Evolutionary conservation across 345 rosid species (phyloP).

Genomic region (Pistacia atlantica): DNA sequence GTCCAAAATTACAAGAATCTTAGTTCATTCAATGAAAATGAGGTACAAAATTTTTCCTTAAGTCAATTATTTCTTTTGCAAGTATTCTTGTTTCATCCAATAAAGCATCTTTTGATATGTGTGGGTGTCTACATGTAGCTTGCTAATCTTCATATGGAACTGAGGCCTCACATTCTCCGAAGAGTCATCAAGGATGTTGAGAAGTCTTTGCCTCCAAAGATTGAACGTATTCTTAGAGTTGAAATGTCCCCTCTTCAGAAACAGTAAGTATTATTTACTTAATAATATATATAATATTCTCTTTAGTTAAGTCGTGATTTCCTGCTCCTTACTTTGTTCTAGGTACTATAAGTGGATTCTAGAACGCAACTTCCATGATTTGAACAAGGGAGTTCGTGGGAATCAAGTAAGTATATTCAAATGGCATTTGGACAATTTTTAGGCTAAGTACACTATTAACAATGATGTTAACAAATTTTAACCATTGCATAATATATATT

Average conservation of each 20-base stretch:
- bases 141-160: constrained; percentile 94
- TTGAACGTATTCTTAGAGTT: constrained; percentile 97
- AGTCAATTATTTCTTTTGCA: constrained; percentile 6
- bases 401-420: constrained; percentile 74
- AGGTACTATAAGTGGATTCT: constrained; percentile 99
- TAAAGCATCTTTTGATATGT: not conserved
- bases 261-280: constrained; percentile 56
- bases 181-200: constrained; percentile 99
- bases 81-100: not conserved
- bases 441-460: not conserved
- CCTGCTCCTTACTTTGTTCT: constrained; percentile 22
- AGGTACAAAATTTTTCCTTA: constrained; percentile 47
- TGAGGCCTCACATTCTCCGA: constrained; percentile 97
- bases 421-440: constrained; percentile 17
- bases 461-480: not conserved
- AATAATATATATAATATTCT: not conserved
- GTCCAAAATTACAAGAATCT: constrained; percentile 98
- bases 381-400: constrained; percentile 99
- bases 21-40: constrained; percentile 91
- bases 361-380: constrained; percentile 97
- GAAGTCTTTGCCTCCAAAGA: constrained; percentile 98
- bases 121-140: constrained; percentile 53
- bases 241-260: constrained; percentile 99
- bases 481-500: not conserved
- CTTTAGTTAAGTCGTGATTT: not conserved